phyloP scores from a whole-genome alignment of 805 yeast genomes.

The Suhomyces sp. region DNA sequence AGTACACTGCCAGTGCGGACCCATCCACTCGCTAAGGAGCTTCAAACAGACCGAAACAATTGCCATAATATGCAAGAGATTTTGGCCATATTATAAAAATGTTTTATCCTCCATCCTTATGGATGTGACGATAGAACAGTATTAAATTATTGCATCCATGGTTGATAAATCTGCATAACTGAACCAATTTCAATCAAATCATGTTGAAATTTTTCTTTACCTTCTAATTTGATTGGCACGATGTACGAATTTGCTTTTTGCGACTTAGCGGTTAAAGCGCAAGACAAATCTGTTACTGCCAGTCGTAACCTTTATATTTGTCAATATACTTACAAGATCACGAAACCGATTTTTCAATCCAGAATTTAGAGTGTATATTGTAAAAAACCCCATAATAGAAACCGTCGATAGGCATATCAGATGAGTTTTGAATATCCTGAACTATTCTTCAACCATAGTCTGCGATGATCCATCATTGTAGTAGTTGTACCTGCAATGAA shows the following conservation, averaged over 20 bases:
- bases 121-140: background rate
- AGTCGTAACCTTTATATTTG: background rate
- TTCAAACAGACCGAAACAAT: background rate
- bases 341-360: background rate
- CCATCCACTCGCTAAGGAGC: constrained; percentile 26
- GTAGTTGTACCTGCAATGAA: background rate
- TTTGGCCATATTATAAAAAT: background rate
- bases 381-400: too few species aligned
- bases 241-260: background rate
- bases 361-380: background rate
- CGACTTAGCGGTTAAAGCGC: background rate
- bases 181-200: background rate
- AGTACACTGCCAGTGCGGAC: constrained; percentile 38
- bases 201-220: constrained; percentile 2
- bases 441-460: too few species aligned
- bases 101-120: background rate
- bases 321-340: background rate
- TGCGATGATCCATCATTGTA: too few species aligned
- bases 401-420: too few species aligned
- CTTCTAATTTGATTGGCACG: constrained; percentile 1
- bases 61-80: background rate
- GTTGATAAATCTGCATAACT: constrained; percentile 1
- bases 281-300: background rate
- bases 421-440: too few species aligned
- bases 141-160: background rate